These are phyloP conservation scores for Penicillium sp. DNA, from an alignment of 2,329 filamentous ascomycete genomes.

Conservation along the genomic window DNA sequence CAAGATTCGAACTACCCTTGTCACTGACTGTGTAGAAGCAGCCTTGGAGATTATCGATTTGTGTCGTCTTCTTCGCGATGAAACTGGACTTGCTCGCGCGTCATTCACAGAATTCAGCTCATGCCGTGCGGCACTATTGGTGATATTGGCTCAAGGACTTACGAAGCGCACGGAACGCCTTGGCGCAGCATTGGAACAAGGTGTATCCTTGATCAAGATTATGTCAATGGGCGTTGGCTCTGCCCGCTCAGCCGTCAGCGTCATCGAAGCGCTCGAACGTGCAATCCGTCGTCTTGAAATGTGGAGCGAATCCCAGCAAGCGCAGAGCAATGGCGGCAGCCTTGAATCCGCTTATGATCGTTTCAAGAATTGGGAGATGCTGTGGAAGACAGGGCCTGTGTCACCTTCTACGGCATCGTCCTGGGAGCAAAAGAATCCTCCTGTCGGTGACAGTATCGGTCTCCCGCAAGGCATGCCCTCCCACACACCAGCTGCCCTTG, in stretches of 20 bases:
- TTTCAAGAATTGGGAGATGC: conserved; percentile 55
- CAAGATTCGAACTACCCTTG: conserved; percentile 43
- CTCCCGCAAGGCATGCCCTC: conserved; percentile 9
- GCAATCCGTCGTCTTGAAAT: conserved; percentile 50
- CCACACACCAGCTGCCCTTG: conserved; percentile 10
- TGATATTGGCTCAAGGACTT: conserved; percentile 44
- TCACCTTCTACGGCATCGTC: conserved; percentile 32
- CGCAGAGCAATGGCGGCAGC: conserved; percentile 30
- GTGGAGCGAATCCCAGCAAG: conserved; percentile 39
- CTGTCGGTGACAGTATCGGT: conserved; percentile 10
- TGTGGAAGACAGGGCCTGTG: conserved; percentile 46
- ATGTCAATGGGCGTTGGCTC: conserved; percentile 57
- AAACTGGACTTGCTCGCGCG: conserved; percentile 55
- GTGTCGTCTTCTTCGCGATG: conserved; percentile 51
- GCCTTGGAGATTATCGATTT: conserved; percentile 54
- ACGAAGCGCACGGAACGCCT: conserved; percentile 45
- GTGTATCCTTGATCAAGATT: conserved; percentile 53
- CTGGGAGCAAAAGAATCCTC: conserved; percentile 25
- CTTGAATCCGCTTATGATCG: conserved; percentile 53
- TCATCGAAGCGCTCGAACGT: conserved; percentile 55
- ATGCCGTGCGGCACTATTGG: conserved; percentile 56
- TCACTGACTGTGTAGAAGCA: conserved; percentile 55
- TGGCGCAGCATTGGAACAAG: conserved; percentile 50
- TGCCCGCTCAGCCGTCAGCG: conserved; percentile 54
- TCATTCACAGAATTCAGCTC: conserved; percentile 60